Percentiles rank a stretch among this genome's conserved stretches.
Conservation (phyloP, 768 basidiomycete species). For the Russula sp. region DNA sequence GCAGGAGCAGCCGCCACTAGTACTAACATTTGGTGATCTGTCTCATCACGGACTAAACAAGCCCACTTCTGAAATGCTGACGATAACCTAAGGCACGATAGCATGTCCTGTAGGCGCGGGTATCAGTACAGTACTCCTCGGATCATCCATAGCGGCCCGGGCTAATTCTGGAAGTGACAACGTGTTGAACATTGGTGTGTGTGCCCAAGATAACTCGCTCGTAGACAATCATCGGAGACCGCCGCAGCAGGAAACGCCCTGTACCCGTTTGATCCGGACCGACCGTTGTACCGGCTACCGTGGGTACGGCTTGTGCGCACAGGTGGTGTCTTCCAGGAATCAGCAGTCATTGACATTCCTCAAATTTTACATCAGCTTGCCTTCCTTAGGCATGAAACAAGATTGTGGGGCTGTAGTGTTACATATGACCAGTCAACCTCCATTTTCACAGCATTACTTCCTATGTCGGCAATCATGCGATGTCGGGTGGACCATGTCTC, state of each 20-base stretch:
- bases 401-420: background rate
- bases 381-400: background rate
- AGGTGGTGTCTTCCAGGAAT: background rate
- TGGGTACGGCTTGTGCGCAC: background rate
- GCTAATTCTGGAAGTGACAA: background rate
- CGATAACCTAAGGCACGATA: background rate
- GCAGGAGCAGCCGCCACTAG: background rate
- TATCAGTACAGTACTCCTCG: background rate
- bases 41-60: background rate
- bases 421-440: background rate
- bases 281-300: background rate
- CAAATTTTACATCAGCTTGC: background rate
- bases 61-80: background rate
- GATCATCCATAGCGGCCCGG: background rate
- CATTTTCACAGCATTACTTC: background rate
- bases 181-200: background rate
- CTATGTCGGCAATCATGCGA: background rate
- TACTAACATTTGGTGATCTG: background rate
- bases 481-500: background rate
- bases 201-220: background rate
- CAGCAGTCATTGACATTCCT: background rate
- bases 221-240: background rate
- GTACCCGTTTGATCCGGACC: background rate
- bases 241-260: background rate
- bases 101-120: background rate